These are phyloP conservation scores for Hanseniaspora sp. DNA, from an alignment of 1,139 yeast species.

Conservation along the genomic window DNA sequence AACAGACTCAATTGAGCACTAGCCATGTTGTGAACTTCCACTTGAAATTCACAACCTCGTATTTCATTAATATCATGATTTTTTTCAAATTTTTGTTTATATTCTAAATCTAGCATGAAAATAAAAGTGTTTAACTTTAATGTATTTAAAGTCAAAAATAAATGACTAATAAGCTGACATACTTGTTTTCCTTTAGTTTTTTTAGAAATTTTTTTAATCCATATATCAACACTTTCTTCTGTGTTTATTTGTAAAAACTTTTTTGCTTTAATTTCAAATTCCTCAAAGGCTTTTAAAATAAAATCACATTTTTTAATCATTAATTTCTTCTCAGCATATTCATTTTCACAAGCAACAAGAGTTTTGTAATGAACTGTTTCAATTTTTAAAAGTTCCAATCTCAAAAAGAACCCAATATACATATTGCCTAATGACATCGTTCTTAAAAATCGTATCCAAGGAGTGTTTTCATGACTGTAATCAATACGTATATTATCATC, in stretches of 20 bases:
- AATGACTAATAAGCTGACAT: background rate
- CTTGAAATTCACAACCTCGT: background rate
- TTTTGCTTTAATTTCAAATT: slow-evolving; percentile 9
- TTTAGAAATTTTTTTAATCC: background rate
- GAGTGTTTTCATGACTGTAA: slow-evolving; percentile 3
- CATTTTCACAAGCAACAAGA: slow-evolving; percentile 8
- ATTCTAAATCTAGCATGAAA: background rate
- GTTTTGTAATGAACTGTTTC: slow-evolving; percentile 11
- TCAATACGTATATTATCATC: background rate
- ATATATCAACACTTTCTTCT: background rate
- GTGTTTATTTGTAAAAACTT: background rate
- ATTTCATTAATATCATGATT: no score
- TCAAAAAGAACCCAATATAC: slow-evolving; percentile 1
- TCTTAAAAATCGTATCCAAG: slow-evolving; percentile 9
- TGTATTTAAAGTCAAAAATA: background rate
- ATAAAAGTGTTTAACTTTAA: background rate
- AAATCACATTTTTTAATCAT: background rate
- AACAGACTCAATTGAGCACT: background rate
- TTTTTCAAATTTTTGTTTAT: background rate
- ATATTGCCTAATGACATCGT: background rate
- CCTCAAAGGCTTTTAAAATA: slow-evolving; percentile 2
- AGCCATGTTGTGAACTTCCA: background rate
- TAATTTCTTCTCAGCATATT: background rate
- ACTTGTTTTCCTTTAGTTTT: background rate
- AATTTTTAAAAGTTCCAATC: slow-evolving; percentile 8